Evolutionary conservation across 1,284 basidiomycete genomes (phyloP), one percentile per base, ranked within the genome.

Genomic region (Ganoderma leucocontextum): DNA sequence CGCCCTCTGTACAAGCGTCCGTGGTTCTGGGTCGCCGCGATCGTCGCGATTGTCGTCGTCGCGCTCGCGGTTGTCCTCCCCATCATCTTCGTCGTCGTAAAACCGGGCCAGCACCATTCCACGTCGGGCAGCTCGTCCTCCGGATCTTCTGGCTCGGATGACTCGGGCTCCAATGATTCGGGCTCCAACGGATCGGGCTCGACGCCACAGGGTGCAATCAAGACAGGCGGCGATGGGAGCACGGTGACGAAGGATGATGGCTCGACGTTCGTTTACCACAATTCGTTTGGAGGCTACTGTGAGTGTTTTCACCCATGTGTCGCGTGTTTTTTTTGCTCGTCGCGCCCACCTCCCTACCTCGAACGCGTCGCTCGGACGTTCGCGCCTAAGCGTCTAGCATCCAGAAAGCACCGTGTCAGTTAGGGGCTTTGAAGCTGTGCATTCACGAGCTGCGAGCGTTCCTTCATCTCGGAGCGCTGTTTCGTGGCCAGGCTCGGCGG

Each of bases 231-330:
- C 15, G 87, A 91, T 74, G 92, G 92, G 12, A 89, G 89, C 19
- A 83, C 80, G 7, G 82, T 94, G 60, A 87, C 83, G 13, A 83
- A 85, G 59, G 87, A 84, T 2, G 87, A 93, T 75, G 92, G 92
- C 0, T 79, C 84, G 4, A 87, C 84, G 4, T 91, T 93, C 79
- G 86, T 80, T 2, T 95, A 95, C 79, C 83, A 82, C 65, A 95
- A 94, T 79, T 77, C 83, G 19, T 92, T 91, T 75, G 92, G 92
- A 47, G 91, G 91, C 36, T 86, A 84, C 72, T 95, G 91, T 89
- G 80, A 89, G 84, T 86, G 68, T 29, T 55, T 55, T 35, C 29
- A 7, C 33, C 33, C 7, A 8, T 35, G 4, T 33, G 33, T 33
- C 33, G 29, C 33, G 29, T 12, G 7, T 35, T 33, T 35, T 55